Evolutionary conservation across 768 basidiomycete species (phyloP).

Genomic region (Suillus subluteus): DNA sequence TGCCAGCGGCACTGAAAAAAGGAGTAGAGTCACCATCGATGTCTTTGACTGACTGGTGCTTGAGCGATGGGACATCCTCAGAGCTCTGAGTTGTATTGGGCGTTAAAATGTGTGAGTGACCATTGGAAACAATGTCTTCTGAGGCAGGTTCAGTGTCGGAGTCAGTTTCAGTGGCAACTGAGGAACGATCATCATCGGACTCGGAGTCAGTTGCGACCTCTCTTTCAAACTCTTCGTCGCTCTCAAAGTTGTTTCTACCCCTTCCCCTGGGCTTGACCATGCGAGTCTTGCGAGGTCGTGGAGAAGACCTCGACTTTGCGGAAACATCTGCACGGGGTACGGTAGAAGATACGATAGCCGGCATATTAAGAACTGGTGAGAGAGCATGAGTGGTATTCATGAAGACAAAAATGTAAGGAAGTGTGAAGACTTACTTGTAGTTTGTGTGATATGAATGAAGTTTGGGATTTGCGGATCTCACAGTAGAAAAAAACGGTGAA

Average conservation of each 20-base stretch:
- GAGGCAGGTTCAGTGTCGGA: constrained; percentile 74
- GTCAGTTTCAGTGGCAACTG: constrained; percentile 61
- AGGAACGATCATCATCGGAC: constrained; percentile 61
- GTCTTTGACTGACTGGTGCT: constrained; percentile 27
- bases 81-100: constrained; percentile 71
- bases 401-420: constrained; percentile 24
- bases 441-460: constrained; percentile 32
- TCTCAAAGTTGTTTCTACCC: constrained; percentile 59
- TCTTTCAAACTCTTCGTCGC: constrained; percentile 79
- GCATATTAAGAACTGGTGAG: constrained; percentile 44
- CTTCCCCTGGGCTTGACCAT: constrained; percentile 66
- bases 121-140: constrained; percentile 58
- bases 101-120: constrained; percentile 59
- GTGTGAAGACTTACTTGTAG: constrained; percentile 37
- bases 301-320: constrained; percentile 35
- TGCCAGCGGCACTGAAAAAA: constrained; percentile 57
- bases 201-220: constrained; percentile 75
- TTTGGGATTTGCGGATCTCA: constrained; percentile 26
- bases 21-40: constrained; percentile 41
- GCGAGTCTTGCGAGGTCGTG: constrained; percentile 40
- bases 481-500: constrained; percentile 27
- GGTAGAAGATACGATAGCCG: constrained; percentile 43
- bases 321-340: constrained; percentile 33
- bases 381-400: constrained; percentile 12
- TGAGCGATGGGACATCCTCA: constrained; percentile 39